phyloP scores from a whole-genome alignment of 305 asterid species.

The Salvia sclarea region DNA sequence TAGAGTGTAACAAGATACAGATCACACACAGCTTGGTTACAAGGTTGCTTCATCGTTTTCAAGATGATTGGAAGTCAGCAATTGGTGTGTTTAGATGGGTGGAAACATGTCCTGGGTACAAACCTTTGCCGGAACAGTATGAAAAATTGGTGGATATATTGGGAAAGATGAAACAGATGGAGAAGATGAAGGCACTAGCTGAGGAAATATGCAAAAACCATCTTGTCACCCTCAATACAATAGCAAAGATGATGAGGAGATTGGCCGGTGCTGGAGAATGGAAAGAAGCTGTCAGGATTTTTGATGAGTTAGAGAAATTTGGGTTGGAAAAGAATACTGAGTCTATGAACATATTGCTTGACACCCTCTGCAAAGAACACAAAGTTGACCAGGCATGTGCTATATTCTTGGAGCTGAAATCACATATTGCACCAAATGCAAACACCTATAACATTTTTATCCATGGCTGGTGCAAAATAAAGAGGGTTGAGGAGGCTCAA shows the following conservation, averaged over 20 bases:
- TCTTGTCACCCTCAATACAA: constrained; percentile 57
- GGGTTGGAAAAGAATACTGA: constrained; percentile 73
- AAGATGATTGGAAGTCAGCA: constrained; percentile 88
- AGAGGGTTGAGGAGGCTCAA: constrained; percentile 80
- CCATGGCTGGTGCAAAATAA: constrained; percentile 91
- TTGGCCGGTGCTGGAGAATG: constrained; percentile 75
- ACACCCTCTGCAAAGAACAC: constrained; percentile 77
- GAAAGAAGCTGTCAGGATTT: constrained; percentile 63
- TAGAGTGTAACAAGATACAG: constrained; percentile 39
- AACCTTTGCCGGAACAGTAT: constrained; percentile 53
- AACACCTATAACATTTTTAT: constrained; percentile 76
- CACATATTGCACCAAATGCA: constrained; percentile 68
- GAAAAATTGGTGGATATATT: constrained; percentile 78
- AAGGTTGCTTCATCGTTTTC: constrained; percentile 65
- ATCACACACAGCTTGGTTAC: constrained; percentile 50
- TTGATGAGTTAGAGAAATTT: constrained; percentile 58
- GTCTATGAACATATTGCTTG: constrained; percentile 78
- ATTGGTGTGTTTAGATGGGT: constrained; percentile 85
- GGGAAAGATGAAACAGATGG: constrained; percentile 85
- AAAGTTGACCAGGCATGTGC: constrained; percentile 71
- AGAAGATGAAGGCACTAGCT: constrained; percentile 55
- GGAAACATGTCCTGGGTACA: constrained; percentile 47
- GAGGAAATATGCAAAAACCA: constrained; percentile 52
- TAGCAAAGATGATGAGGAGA: constrained; percentile 85
- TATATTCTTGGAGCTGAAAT: constrained; percentile 62